These are phyloP conservation scores for Aspergillus puulaauensis DNA, from an alignment of 2,329 filamentous ascomycete species.

Conservation along the genomic window DNA sequence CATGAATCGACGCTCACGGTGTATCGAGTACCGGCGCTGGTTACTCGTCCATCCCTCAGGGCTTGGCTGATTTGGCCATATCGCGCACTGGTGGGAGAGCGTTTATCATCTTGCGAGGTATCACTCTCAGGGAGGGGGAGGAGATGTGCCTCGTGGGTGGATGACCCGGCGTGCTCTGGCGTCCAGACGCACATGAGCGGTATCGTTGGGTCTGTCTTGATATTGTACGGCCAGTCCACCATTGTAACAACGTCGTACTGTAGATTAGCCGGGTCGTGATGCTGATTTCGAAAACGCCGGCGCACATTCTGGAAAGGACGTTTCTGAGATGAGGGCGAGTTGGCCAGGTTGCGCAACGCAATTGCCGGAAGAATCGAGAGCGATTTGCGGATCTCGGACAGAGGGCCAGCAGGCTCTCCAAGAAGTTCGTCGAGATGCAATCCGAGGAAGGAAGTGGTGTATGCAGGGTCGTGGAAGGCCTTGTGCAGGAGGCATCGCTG, in stretches of 20 bases:
- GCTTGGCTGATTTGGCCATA: constrained; percentile 24
- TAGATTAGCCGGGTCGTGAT: constrained; percentile 32
- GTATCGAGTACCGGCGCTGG: background rate
- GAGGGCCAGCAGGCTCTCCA: background rate
- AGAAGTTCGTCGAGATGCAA: constrained; percentile 27
- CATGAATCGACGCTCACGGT: constrained; percentile 15
- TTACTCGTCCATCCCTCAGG: constrained; percentile 9
- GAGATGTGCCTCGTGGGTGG: background rate
- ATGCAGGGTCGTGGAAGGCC: constrained; percentile 48
- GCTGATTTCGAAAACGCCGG: constrained; percentile 34
- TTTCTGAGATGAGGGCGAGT: background rate
- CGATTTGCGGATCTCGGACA: background rate
- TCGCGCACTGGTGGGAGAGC: background rate
- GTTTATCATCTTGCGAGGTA: no score
- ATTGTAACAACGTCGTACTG: constrained; percentile 28
- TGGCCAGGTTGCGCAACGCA: background rate
- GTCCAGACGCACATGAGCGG: constrained; percentile 21
- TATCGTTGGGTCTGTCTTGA: background rate
- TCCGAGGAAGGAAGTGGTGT: constrained; percentile 34
- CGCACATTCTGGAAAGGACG: constrained; percentile 25
- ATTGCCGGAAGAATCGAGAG: background rate
- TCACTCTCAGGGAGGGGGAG: background rate
- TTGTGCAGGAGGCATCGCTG: constrained; percentile 25
- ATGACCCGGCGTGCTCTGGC: background rate
- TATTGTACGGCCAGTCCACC: constrained; percentile 6